A percentile compares a stretch with the other conserved stretches of the same genome.
phyloP scores from a whole-genome alignment of 2,329 filamentous ascomycete species.

The Clarireedia homoeocarpa region DNA sequence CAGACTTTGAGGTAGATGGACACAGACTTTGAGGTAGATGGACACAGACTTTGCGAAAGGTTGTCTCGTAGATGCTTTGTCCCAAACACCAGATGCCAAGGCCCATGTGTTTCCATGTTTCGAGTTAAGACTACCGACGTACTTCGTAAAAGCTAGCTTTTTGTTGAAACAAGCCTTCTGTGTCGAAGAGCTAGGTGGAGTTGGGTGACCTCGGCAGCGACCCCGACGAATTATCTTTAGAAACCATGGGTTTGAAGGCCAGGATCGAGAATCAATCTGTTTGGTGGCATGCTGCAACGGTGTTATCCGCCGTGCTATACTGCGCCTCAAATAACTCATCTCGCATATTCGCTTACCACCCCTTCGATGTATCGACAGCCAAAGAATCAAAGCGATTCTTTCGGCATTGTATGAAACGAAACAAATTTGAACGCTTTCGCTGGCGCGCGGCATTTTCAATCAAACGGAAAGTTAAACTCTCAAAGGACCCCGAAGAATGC shows the following conservation, averaged over 20 bases:
- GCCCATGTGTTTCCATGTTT: neutral
- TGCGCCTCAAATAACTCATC: neutral
- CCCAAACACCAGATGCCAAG: neutral
- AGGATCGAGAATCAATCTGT: neutral
- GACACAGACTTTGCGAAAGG: neutral
- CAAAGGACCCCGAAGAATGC: neutral
- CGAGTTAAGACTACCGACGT: neutral
- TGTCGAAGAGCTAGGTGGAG: neutral
- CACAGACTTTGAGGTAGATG: neutral
- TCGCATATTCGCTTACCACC: neutral
- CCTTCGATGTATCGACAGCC: neutral
- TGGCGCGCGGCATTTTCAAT: conserved; percentile 3
- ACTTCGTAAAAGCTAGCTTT: neutral
- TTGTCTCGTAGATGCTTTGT: neutral
- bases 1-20: neutral
- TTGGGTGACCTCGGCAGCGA: neutral
- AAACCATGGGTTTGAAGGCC: neutral
- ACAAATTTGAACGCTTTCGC: neutral
- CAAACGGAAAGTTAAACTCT: neutral
- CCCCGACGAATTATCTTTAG: neutral
- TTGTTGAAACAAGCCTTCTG: conserved; percentile 1
- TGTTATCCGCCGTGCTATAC: neutral
- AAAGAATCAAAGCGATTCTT: neutral
- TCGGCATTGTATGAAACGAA: conserved; percentile 1
- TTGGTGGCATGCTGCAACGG: too few species aligned